Percentiles rank a stretch among this genome's conserved stretches.
Evolutionary conservation across 495 filamentous ascomycete genomes (phyloP).

Genomic region (Aspergillus baeticus): DNA sequence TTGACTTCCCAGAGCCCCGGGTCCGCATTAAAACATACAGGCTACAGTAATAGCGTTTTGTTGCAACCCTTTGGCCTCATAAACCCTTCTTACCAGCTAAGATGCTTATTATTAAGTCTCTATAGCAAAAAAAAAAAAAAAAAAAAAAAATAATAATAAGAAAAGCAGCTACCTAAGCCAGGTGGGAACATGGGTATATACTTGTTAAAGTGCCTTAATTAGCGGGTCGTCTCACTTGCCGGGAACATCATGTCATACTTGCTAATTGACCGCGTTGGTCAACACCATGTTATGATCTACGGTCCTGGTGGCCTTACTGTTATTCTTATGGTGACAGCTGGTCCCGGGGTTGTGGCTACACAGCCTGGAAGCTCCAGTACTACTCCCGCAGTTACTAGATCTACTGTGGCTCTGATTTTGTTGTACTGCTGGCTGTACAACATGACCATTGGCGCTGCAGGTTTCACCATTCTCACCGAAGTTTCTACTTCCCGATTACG

Average conservation of each 20-base stretch:
- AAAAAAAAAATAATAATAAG: too few relatives aligned
- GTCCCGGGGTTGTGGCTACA: neutral
- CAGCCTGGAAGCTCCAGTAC: neutral
- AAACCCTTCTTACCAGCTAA: too few relatives aligned
- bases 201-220: too few relatives aligned
- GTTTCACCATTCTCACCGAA: constrained; percentile 8
- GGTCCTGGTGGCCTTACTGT: neutral
- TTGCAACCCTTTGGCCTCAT: too few relatives aligned
- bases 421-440: constrained; percentile 9
- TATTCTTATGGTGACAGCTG: constrained; percentile 6
- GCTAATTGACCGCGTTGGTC: constrained; percentile 8
- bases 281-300: constrained; percentile 4
- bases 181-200: too few relatives aligned
- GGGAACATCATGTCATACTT: constrained; percentile 8
- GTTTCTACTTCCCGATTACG: neutral
- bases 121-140: too few relatives aligned
- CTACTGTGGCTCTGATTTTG: constrained; percentile 7
- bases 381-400: neutral
- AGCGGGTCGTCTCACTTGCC: too few relatives aligned
- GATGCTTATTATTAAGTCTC: too few relatives aligned
- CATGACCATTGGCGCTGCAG: constrained; percentile 3
- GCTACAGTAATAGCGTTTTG: too few relatives aligned
- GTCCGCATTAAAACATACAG: too few relatives aligned
- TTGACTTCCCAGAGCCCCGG: too few relatives aligned
- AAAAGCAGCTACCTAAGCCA: too few relatives aligned